These are phyloP conservation scores for Gliomastix tumulicola DNA, from an alignment of 2,329 filamentous ascomycete species.

Conservation along the genomic window DNA sequence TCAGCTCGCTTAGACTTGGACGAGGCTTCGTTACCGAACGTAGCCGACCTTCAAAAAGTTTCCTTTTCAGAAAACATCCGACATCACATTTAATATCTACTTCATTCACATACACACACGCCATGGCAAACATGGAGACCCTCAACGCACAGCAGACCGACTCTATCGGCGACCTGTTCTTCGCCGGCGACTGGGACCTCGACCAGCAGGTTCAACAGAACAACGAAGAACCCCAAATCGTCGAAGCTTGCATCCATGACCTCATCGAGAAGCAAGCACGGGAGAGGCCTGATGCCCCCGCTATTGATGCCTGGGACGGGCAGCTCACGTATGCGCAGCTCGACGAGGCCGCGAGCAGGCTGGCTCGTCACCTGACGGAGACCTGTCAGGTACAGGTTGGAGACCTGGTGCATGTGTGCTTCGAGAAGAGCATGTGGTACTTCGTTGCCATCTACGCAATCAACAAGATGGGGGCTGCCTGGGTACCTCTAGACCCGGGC, in stretches of 20 bases:
- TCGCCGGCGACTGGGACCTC: constrained; percentile 1
- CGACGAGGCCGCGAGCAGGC: neutral
- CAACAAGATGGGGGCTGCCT: constrained; percentile 3
- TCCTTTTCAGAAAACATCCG: no score
- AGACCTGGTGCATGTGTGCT: constrained; percentile 2
- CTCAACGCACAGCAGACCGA: no score
- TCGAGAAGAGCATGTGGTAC: constrained; percentile 3
- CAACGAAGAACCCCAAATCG: neutral
- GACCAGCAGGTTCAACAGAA: neutral
- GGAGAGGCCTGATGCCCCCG: constrained; percentile 18
- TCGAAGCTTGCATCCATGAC: neutral
- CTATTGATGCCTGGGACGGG: constrained; percentile 35
- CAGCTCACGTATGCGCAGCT: constrained; percentile 2
- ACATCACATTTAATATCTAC: no score
- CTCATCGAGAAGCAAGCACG: neutral
- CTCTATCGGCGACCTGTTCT: neutral
- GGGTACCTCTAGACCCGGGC: constrained; percentile 1
- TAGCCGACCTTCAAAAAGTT: no score
- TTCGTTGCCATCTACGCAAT: constrained; percentile 3
- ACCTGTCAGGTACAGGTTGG: neutral
- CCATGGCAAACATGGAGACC: no score
- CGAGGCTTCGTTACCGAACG: no score
- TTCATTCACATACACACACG: no score
- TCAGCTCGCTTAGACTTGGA: no score
- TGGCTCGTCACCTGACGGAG: neutral